Evolutionary conservation across 805 yeast species (phyloP), one percentile per base, ranked within the genome.

Genomic region (Sugiyamaella lignohabitans): DNA sequence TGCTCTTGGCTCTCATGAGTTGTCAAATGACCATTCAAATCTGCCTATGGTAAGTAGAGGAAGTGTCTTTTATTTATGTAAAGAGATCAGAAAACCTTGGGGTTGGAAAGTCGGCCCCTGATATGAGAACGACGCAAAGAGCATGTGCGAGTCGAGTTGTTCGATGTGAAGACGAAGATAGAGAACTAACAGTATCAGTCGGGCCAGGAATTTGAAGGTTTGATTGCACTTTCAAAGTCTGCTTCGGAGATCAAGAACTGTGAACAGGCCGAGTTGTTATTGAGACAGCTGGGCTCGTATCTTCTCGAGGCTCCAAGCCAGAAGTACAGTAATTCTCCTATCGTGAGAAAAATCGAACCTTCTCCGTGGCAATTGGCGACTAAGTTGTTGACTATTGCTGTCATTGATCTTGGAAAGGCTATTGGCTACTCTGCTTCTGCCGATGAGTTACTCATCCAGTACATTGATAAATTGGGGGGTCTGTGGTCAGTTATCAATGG

Each of bases 141-240:
- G n/a, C n/a, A n/a, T n/a, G n/a, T n/a, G n/a, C n/a, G n/a, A n/a
- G n/a, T n/a, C n/a, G n/a, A n/a, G n/a, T n/a, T n/a, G n/a, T n/a
- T n/a, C n/a, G n/a, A n/a, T n/a, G n/a, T n/a, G n/a, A n/a, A n/a
- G n/a, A n/a, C n/a, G n/a, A n/a, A n/a, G n/a, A n/a, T n/a, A n/a
- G n/a, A n/a, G 3, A 14, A 36, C 34, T 27, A 36, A 45, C 38
- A 1, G 30, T 27, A 27, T 6, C 23, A 51, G 60, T 39, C 54
- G 3, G 49, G 55, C 8, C 56, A 56, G 5, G 76, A 74, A 58
- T 69, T 70, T 48, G 84, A 82, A 52, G 72, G 75, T 3, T 65
- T 82, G 49, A 53, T 75, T 39, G 84, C 87, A 0, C 62, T 83
- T 22, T 76, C 82, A 50, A 67, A 67, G 22, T 65, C 78, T 11